Conservation (phyloP, 768 basidiomycete species). For the Agaricus sinodeliciosus region DNA sequence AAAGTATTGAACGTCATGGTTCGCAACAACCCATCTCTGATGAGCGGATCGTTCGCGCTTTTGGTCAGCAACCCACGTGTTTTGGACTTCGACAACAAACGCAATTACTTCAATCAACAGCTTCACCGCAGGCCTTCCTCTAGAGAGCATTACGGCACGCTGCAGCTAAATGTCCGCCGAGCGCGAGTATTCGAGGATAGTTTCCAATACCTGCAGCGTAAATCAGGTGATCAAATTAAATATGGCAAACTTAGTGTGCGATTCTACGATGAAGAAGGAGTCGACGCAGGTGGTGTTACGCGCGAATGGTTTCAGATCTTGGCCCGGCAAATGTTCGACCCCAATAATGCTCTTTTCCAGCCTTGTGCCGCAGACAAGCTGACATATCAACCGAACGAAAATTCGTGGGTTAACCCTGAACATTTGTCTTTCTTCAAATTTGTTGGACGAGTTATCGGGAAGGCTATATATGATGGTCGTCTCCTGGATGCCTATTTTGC, state of each 20-base stretch:
- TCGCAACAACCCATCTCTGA: conserved; percentile 93
- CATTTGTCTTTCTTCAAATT: conserved; percentile 98
- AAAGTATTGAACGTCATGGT: conserved; percentile 97
- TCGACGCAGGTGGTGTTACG: conserved; percentile 97
- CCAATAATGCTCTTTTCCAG: conserved; percentile 96
- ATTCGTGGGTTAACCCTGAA: conserved; percentile 91
- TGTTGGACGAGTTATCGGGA: conserved; percentile 94
- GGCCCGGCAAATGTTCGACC: conserved; percentile 98
- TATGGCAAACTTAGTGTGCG: conserved; percentile 95
- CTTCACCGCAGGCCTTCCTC: conserved; percentile 76
- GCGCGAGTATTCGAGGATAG: conserved; percentile 96
- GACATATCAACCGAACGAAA: conserved; percentile 95
- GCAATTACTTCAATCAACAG: conserved; percentile 92
- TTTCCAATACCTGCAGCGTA: conserved; percentile 84
- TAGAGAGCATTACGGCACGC: conserved; percentile 75
- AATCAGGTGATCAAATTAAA: conserved; percentile 94
- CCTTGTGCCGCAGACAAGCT: conserved; percentile 92
- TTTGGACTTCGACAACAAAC: conserved; percentile 98
- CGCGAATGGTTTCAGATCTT: conserved; percentile 99
- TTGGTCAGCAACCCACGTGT: conserved; percentile 94
- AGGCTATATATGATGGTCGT: conserved; percentile 95
- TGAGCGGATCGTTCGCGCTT: conserved; percentile 97
- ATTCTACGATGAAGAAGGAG: conserved; percentile 96
- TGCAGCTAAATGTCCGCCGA: conserved; percentile 86
- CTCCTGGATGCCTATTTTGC: conserved; percentile 98